Percentiles rank a stretch among this genome's conserved stretches.
Evolutionary conservation across 2,329 filamentous ascomycete species (phyloP).

Genomic region (Lasiodiplodia gonubiensis): DNA sequence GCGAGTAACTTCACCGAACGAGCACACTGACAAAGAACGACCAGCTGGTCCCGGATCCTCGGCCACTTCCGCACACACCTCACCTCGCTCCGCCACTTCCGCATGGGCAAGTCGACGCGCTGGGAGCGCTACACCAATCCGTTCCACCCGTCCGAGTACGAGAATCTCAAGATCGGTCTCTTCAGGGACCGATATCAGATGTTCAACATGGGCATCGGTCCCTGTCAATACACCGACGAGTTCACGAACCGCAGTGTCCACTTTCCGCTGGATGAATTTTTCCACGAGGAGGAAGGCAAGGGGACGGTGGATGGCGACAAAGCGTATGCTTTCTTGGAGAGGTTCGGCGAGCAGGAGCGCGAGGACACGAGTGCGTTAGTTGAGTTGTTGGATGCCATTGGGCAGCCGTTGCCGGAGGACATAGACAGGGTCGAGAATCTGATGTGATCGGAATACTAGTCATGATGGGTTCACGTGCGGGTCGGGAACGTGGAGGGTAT

Average conservation of each 20-base stretch:
- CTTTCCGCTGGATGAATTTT: too few relatives aligned
- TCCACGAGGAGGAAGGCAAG: neutral
- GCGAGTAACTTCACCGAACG: neutral
- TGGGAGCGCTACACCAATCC: neutral
- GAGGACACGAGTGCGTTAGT: neutral
- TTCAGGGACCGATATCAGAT: neutral
- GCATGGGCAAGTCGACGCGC: conserved; percentile 4
- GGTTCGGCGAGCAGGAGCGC: neutral
- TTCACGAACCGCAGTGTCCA: neutral
- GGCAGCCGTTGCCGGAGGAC: neutral
- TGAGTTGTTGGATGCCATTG: neutral
- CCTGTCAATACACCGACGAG: neutral
- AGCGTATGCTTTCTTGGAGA: neutral
- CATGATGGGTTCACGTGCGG: too few relatives aligned
- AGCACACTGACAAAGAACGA: neutral
- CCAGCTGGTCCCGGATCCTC: neutral
- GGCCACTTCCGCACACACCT: neutral
- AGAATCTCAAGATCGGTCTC: neutral
- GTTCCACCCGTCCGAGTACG: neutral
- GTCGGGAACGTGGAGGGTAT: neutral
- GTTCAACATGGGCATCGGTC: conserved; percentile 9
- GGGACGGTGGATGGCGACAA: neutral
- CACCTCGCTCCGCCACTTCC: neutral
- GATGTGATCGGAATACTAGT: neutral
- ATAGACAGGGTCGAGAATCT: neutral